Evolutionary conservation across 257 asterid species (phyloP).

Genomic region (Nyctanthes arbortristis): DNA sequence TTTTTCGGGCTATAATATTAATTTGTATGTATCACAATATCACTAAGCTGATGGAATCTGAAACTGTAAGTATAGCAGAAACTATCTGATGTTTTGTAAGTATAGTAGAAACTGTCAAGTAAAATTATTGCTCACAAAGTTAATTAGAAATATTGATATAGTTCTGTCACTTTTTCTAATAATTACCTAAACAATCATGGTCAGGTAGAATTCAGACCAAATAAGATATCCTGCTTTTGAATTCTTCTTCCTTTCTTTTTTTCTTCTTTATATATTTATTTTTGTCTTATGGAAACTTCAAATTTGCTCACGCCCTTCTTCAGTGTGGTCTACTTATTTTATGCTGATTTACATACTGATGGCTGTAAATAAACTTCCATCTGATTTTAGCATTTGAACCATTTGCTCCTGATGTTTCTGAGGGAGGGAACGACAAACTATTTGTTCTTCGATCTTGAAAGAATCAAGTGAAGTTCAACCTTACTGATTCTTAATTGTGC

Average conservation of each 20-base stretch:
- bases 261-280: no score
- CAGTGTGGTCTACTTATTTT: slow-evolving; percentile 8
- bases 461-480: slow-evolving; percentile 6
- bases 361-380: background rate
- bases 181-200: background rate
- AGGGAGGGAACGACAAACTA: no score
- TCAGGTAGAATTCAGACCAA: background rate
- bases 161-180: background rate
- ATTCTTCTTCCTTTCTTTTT: background rate
- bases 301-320: background rate
- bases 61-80: background rate
- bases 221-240: background rate
- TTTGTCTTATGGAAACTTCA: background rate
- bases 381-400: background rate
- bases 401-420: slow-evolving; percentile 11
- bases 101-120: background rate
- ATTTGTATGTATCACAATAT: background rate
- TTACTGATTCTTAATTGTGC: slow-evolving; percentile 1
- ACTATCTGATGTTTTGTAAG: background rate
- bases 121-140: background rate
- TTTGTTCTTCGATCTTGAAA: slow-evolving; percentile 1
- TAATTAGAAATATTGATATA: background rate
- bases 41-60: background rate
- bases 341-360: background rate
- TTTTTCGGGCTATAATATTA: background rate